Base-by-base conservation (phyloP, 1,139 yeast genomes). In the Blastobotrys raffinosifermentans region DNA sequence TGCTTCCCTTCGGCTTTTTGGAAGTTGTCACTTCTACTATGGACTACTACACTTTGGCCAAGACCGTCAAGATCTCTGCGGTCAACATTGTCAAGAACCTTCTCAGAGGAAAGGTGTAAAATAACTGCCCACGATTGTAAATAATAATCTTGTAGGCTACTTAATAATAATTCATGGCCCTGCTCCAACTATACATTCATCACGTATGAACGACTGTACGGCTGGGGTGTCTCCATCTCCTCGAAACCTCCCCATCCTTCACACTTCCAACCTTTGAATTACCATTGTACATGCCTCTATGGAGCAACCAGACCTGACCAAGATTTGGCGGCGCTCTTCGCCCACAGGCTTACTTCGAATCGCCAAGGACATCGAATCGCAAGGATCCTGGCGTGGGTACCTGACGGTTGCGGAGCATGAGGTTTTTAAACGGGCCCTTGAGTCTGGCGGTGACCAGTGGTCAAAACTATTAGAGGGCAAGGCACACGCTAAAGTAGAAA, bases 1-100 rank as follows among this genome's bases (percentile, higher is more conserved):
- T 91, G 98, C 72, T 93, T 47, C 96, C 97, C 15, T 93, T 91
- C 59, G 98, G 98, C 0, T 77, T 91, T 61, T 67, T 85, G 43
- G 95, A 86, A 57, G 76, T 82, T 4, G 57, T 83, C 43, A 72
- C 81, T 38, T 80, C 94, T 30, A 91, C 97, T 10, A 63, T 87
- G 51, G 98, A 91, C 60, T 63, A 80, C 47, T 61, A 69, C 51
- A 77, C 94, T 17, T 70, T 89, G 44, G 66, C 62, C 45, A 73
- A 74, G 59, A 91, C 97, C 8, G 74, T 72, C 31, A 73, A 72
- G 49, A 70, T 80, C 49, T 85, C 96, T 17, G 97, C 74, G 18
- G 69, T 64, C 50, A 89, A 85, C 54, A 93, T 89, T 91, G 50
- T 70, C 30, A 70, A 66, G 53, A 80, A 86, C 61, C 66, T 86